Conservation (phyloP, 371 early-diverging fungal genomes). For the Funneliformis caledonium region DNA sequence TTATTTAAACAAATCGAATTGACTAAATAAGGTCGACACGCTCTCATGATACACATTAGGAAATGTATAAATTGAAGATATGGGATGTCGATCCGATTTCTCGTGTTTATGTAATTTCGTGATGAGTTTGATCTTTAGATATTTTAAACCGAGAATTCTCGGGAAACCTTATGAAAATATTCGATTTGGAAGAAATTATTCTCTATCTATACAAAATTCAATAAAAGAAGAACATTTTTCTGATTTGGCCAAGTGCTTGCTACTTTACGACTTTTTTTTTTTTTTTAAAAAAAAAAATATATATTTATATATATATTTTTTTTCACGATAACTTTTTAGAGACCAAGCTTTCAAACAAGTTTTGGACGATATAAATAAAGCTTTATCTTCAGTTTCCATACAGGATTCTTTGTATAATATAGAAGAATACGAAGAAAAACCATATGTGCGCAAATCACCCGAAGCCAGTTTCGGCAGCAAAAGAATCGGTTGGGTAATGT, state of each 20-base stretch:
- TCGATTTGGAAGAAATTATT: background rate
- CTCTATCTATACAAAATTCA: background rate
- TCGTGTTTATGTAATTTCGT: background rate
- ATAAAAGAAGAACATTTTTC: background rate
- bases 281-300: background rate
- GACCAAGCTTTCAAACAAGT: background rate
- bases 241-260: background rate
- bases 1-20: background rate
- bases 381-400: background rate
- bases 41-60: background rate
- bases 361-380: constrained; percentile 8
- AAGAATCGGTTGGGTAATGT: constrained; percentile 67
- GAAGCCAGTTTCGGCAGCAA: constrained; percentile 76
- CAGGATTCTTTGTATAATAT: background rate
- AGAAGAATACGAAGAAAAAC: background rate
- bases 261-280: background rate
- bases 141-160: background rate
- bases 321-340: background rate
- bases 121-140: background rate
- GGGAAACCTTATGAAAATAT: background rate
- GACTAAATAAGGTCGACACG: background rate
- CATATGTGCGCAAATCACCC: constrained; percentile 45
- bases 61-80: background rate
- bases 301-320: background rate
- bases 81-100: too few relatives aligned